Evolutionary conservation across 106 monocot species (phyloP).

Genomic region (Dendrobium huoshanense): DNA sequence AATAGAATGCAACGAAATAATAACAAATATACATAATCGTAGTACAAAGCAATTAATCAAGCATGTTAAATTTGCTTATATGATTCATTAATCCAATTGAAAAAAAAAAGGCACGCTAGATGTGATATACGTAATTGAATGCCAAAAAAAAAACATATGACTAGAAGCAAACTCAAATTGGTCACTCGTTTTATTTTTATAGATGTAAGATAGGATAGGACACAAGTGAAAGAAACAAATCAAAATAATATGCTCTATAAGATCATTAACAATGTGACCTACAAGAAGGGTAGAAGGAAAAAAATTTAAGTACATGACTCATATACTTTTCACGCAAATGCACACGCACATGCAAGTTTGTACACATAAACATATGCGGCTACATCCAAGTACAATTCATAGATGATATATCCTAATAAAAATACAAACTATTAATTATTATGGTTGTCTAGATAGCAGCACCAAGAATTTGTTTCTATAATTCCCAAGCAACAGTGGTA

Average conservation of each 20-base stretch:
- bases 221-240: background rate
- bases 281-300: background rate
- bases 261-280: background rate
- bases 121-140: background rate
- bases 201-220: background rate
- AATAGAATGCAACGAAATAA: constrained; percentile 2
- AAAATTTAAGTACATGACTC: background rate
- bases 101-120: background rate
- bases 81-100: background rate
- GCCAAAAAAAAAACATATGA: background rate
- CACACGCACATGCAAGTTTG: background rate
- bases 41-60: background rate
- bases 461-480: background rate
- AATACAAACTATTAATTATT: background rate
- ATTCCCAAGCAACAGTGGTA: background rate
- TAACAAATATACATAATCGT: background rate
- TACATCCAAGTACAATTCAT: background rate
- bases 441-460: background rate
- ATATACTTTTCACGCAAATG: background rate
- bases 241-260: background rate
- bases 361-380: background rate
- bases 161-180: background rate
- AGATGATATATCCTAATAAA: background rate
- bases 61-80: background rate
- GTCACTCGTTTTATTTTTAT: background rate